Percentiles rank a stretch among this genome's conserved stretches.
phyloP scores from a whole-genome alignment of 371 early-diverging fungal genomes.

The Mycotypha africana region DNA sequence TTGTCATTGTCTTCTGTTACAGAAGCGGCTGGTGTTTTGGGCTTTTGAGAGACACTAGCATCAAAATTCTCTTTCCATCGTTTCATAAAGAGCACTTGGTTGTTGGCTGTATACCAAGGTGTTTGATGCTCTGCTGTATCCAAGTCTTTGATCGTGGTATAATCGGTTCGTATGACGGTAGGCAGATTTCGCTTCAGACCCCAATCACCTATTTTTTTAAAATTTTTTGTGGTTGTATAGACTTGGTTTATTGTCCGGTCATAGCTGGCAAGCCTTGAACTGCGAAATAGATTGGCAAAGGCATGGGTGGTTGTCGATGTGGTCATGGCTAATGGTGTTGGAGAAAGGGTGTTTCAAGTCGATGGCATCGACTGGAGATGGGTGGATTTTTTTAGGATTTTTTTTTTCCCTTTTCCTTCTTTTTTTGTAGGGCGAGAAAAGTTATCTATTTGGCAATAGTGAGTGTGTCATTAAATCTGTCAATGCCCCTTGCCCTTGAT shows the following conservation, averaged over 20 bases:
- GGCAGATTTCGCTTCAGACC: conserved; percentile 76
- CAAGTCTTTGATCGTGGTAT: conserved; percentile 54
- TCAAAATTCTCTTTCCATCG: conserved; percentile 73
- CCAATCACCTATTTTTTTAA: conserved; percentile 65
- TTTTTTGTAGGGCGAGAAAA: too few relatives aligned
- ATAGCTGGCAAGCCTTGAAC: conserved; percentile 68
- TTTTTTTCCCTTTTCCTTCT: too few relatives aligned
- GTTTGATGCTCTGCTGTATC: conserved; percentile 74
- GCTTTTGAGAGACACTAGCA: conserved; percentile 48
- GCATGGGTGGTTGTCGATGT: too few relatives aligned
- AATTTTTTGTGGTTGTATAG: conserved; percentile 55
- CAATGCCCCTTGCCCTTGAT: too few relatives aligned
- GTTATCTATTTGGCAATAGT: too few relatives aligned
- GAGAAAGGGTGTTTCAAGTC: too few relatives aligned
- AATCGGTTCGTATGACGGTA: conserved; percentile 53
- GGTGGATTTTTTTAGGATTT: too few relatives aligned
- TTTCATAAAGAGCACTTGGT: conserved; percentile 46
- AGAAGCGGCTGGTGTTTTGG: conserved; percentile 38
- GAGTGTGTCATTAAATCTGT: too few relatives aligned
- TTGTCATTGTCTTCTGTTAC: too few relatives aligned
- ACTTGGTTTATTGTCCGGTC: conserved; percentile 68
- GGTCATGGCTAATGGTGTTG: too few relatives aligned
- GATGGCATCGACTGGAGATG: too few relatives aligned
- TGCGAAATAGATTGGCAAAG: conserved; percentile 62
- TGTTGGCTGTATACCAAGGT: conserved; percentile 60